Evolutionary conservation across 2,329 filamentous ascomycete species (phyloP).

Genomic region (Tothia fuscella): DNA sequence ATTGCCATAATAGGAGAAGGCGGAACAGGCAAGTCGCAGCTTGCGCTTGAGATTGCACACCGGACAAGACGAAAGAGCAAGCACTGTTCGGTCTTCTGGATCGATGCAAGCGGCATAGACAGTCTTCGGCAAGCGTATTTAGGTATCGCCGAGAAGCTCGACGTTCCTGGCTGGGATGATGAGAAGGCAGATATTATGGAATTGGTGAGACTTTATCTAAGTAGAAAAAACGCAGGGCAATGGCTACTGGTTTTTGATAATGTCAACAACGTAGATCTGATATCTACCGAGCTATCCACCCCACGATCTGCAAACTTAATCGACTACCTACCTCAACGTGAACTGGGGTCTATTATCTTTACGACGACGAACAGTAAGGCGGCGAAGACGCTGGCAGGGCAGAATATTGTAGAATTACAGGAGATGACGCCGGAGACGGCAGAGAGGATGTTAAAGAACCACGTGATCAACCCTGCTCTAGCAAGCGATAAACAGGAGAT

Average conservation of each 20-base stretch:
- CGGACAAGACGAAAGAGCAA: conserved; percentile 23
- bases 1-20: conserved; percentile 27
- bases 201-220: conserved; percentile 15
- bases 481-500: background rate
- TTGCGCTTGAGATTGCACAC: conserved; percentile 30
- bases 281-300: background rate
- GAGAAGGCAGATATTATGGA: conserved; percentile 15
- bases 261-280: conserved; percentile 25
- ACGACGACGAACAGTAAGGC: conserved; percentile 27
- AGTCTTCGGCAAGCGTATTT: conserved; percentile 30
- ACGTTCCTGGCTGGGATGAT: conserved; percentile 16
- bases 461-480: background rate
- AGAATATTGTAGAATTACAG: conserved; percentile 19
- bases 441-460: conserved; percentile 15
- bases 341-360: conserved; percentile 24
- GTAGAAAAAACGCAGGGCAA: conserved; percentile 9
- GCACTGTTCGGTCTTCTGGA: conserved; percentile 33
- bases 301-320: background rate
- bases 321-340: conserved; percentile 19
- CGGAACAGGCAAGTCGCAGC: conserved; percentile 32
- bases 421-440: conserved; percentile 22
- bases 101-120: conserved; percentile 28
- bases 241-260: conserved; percentile 35
- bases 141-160: conserved; percentile 23
- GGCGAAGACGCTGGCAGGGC: conserved; percentile 17